Evolutionary conservation across 257 asterid species (phyloP), one percentile per base, ranked within the genome.

Genomic region (Coffea canephora): DNA sequence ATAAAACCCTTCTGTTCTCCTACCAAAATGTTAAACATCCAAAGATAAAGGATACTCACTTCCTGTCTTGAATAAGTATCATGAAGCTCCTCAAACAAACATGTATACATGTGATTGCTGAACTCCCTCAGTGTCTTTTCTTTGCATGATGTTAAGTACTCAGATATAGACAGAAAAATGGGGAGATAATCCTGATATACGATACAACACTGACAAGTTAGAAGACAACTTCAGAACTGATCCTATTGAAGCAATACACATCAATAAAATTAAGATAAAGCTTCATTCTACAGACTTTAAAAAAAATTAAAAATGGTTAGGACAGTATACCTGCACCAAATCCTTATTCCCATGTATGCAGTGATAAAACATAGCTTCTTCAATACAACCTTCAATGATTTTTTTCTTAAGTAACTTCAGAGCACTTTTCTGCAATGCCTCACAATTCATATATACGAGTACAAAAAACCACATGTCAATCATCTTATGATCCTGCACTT

Each of bases 11-110:
- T 59, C 74, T 66, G 46, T 62, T 34, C 45, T 82, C 41, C 55
- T 72, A 71, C 27, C 36, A 55, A 74, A 54, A 57, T 66, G 73
- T 80, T 2, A 14, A 6, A 14, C 12, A 43, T 72, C 52, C 49
- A 62, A 46, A 61, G 50, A 67, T 66, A 62, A 82, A 66, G 46
- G 54, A 69, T 80, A 81, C 96, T 89, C 88, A 93, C 98, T 85
- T 93, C 98, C 85, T 90, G 98, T 82, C 96, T 89, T 64, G 94
- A 89, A 86, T 86, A 91, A 80, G 90, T 82, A 87, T 89, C 92
- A 69, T 75, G 80, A 65, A 88, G 87, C 84, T 89, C 94, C 82
- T 88, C 97, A 84, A 93, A 93, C 27, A 93, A 86, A 76, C 87
- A 77, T 85, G 52, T 79, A 78, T 92, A 91, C 90, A 93, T 87